These are phyloP conservation scores for Aspergillus coremiiformis DNA, from an alignment of 495 filamentous ascomycete species.

Conservation along the genomic window DNA sequence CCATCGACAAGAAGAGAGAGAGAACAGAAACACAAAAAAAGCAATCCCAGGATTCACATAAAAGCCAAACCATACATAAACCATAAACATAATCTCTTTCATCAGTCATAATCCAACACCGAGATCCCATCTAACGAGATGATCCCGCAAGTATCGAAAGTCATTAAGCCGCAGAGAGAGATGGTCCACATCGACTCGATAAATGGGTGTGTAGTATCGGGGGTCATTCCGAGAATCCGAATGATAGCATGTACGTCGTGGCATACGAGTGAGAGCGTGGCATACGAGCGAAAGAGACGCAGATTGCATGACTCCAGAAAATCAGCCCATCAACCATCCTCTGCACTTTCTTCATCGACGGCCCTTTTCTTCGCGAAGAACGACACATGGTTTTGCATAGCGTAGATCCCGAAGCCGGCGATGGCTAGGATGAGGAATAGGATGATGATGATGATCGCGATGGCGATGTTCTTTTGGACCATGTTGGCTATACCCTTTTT, in stretches of 20 bases:
- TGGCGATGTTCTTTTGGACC: constrained; percentile 67
- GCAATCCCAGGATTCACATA: neutral
- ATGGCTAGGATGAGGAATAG: constrained; percentile 66
- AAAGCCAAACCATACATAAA: neutral
- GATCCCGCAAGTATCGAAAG: too few relatives aligned
- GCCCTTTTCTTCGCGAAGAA: constrained; percentile 31
- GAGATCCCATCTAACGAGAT: too few relatives aligned
- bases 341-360: constrained; percentile 38
- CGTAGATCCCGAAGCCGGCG: constrained; percentile 63
- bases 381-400: constrained; percentile 36
- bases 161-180: too few relatives aligned
- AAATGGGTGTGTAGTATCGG: too few relatives aligned
- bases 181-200: too few relatives aligned
- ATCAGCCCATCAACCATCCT: constrained; percentile 17
- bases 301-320: neutral
- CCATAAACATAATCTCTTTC: neutral
- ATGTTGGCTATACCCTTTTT: too few relatives aligned
- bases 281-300: neutral
- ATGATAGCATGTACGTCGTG: too few relatives aligned
- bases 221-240: too few relatives aligned
- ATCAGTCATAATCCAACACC: neutral
- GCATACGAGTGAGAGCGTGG: too few relatives aligned
- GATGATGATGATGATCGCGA: constrained; percentile 79
- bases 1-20: neutral
- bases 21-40: neutral